Evolutionary conservation across 768 basidiomycete species (phyloP), one percentile per base, ranked within the genome.

Genomic region (Leccinellum luteum): DNA sequence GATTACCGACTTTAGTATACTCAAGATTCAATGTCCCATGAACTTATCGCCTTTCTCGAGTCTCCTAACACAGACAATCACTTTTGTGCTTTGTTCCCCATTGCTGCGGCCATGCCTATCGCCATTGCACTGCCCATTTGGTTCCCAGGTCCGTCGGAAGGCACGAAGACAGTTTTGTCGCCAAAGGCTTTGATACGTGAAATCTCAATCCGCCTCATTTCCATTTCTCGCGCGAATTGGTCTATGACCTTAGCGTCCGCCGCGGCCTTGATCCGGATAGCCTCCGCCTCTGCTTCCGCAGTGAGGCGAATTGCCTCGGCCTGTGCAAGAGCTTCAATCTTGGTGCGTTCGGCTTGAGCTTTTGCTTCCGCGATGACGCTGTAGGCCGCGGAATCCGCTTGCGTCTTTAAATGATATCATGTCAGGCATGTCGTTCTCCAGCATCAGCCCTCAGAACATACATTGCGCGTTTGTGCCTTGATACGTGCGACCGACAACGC

Each of bases 331-430:
- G 92, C 89, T 62, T 87, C 86, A 54, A 93, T 89, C 66, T 80
- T 78, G 4, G 78, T 74, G 19, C 75, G 75, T 65, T 90, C 75
- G 6, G 92, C 90, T 56, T 84, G 81, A 3, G 90, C 89, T 66
- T 85, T 85, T 5, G 90, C 90, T 10, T 82, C 85, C 6, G 90
- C 82, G 54, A 92, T 82, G 56, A 88, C 78, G 52, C 80, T 76
- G 68, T 92, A 92, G 0, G 89, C 90, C 47, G 89, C 83, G 0
- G 89, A 78, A 68, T 92, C 90, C 15, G 90, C 85, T 71, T 85
- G 76, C 0, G 90, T 82, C 79, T 85, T 60, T 43, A 52, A 13
- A 59, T 6, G 50, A 19, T 5, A 31, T 3, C 14, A 52, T 51
- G 52, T 71, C 8, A 71, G 51, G 10, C 7, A 21, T 25, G 7